Base-by-base conservation (phyloP, 139 green algal species). In the Chlamydomonas asymmetrica region DNA sequence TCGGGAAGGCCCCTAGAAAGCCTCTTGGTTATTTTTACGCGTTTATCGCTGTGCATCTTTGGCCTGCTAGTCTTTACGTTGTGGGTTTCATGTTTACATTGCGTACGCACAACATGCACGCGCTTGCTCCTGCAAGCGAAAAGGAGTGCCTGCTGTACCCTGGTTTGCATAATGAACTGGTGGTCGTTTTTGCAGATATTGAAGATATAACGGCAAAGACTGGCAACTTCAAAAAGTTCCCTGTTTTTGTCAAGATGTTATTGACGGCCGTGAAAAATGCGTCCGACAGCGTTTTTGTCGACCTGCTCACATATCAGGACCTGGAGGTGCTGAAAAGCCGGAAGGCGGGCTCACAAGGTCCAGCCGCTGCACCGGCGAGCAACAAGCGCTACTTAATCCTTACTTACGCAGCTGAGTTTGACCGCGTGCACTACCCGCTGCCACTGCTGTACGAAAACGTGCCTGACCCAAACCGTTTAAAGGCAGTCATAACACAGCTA, bases 331-430 rank as follows among this genome's bases (percentile, higher is more conserved):
- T 98, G 5, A 95, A 94, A 57, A 87, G 62, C 69, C 82, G 85
- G 37, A 86, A 86, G 40, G 68, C 50, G 32, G 68, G 66, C 23
- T 52, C 65, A 20, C 32, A 68, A 37, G 67, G 34, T 8, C 31
- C 76, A 4, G 66, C 67, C 45, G 60, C 73, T 6, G 34, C 78
- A 23, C 52, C 85, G 8, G 73, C 76, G 41, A 87, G 79, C 70
- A 95, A 91, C 85, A 97, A 97, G 68, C 84, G 93, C 32, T 98
- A 98, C 85, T 85, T 98, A 31, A 98, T 98, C 60, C 84, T 98
- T 20, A 97, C 93, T 0, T 97, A 97, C 49, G 85, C 90, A 10
- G 91, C 90, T 3, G 93, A 98, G 82, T 98, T 96, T 81, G 93
- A 98, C 76, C 80, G 91, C 8, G 93, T 97, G 64, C 93, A 97